Conservation (phyloP, 768 basidiomycete genomes). For the Hortiboletus campestris region DNA sequence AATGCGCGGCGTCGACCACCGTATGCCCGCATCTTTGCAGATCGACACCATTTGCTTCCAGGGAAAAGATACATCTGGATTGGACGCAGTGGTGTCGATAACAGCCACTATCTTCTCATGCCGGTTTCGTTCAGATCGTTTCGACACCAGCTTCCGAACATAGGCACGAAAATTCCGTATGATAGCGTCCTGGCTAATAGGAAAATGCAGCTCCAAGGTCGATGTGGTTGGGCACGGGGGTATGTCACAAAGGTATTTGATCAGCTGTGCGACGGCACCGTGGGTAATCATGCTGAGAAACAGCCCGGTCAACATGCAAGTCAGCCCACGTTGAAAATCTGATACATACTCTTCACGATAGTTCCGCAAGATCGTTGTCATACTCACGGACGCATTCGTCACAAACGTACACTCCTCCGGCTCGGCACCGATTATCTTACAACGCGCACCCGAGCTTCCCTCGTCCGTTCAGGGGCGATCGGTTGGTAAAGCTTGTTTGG, state of each 20-base stretch:
- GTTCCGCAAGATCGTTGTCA: slow-evolving; percentile 63
- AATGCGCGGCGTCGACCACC: too few species aligned
- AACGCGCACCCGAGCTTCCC: slow-evolving; percentile 38
- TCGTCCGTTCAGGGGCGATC: slow-evolving; percentile 17
- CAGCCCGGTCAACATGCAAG: background rate
- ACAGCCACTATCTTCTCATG: too few species aligned
- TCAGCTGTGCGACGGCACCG: slow-evolving; percentile 45
- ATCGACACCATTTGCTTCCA: too few species aligned
- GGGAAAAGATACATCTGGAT: too few species aligned
- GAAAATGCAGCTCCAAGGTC: too few species aligned
- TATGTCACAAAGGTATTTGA: slow-evolving; percentile 49
- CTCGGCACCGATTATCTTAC: slow-evolving; percentile 45
- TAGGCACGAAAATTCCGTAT: too few species aligned
- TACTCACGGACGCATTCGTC: slow-evolving; percentile 2
- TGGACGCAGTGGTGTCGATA: too few species aligned
- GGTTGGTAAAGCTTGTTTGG: slow-evolving; percentile 50
- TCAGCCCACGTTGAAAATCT: background rate
- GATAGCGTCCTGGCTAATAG: too few species aligned
- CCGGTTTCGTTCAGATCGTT: too few species aligned
- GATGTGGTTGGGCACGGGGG: slow-evolving; percentile 42
- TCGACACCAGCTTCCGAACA: too few species aligned
- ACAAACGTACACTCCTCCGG: slow-evolving; percentile 50
- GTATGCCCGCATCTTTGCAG: too few species aligned
- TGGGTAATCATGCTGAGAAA: slow-evolving; percentile 51
- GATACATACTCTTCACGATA: too few species aligned